Base-by-base conservation (phyloP, 2,329 filamentous ascomycete genomes). In the Albophoma yamanashiensis region DNA sequence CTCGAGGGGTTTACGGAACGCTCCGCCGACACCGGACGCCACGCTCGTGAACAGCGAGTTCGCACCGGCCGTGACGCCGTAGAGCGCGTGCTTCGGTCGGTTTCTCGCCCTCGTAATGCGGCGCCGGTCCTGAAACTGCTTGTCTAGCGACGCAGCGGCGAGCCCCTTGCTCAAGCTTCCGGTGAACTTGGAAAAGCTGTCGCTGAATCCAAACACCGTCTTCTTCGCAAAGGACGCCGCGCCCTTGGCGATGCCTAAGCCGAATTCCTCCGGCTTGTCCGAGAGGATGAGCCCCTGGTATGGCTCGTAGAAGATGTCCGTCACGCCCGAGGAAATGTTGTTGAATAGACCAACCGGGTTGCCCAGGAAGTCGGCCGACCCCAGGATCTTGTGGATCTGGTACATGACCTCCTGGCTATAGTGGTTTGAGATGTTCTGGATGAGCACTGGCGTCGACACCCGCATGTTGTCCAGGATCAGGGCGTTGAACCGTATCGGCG, bases 151-250 rank as follows among this genome's bases (percentile, higher is more conserved):
- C 22, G 94, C 94, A 40, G 92, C 94, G 2, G 94, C 92, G 56
- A 99, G 84, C 62, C 94, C 94, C 76, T 99, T 99, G 66, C 92
- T 95, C 74, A 99, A 89, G 73, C 91, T 96, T 58, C 95, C 95
- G 1, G 95, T 99, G 71, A 97, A 90, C 72, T 99, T 99, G 67
- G 92, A 94, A 77, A 99, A 92, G 69, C 91, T 96, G 78, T 99
- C 95, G 1, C 89, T 95, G 72, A 99, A 90, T 55, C 94, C 95
- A 74, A 96, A 99, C 14, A 99, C 93, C 0, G 92, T 96, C 76
- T 99, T 99, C 81, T 99, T 99, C 66, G 97, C 89, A 70, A 99
- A 97, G 64, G 91, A 96, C 0, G 92, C 93, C 14, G 95, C 94
- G 45, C 94, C 94, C 74, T 97, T 97, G 42, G 94, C 95, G 63